Evolutionary conservation across 306 rosid genomes (phyloP), one percentile per base, ranked within the genome.

Genomic region (Acacia crassicarpa): DNA sequence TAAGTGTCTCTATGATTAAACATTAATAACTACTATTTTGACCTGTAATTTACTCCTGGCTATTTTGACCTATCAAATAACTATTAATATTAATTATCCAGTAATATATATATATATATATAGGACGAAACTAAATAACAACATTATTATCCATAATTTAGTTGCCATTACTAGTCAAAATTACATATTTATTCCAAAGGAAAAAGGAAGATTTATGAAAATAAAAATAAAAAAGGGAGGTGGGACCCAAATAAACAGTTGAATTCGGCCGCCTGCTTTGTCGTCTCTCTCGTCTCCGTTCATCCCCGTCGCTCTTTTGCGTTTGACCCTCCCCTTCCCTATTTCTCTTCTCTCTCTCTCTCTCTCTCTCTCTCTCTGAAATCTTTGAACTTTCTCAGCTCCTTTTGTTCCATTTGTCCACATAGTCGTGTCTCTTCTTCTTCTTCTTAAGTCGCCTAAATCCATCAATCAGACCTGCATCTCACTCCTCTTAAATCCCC

Each of bases 241-340:
- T 84, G 83, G 98, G 94, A 59, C 97, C 96, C 89, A 40, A 20
- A 2, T 84, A 20, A 83, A 93, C 90, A 90, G 97, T 91, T 84
- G 72, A 87, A 87, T 85, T 88, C 91, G 89, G 93, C 96, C 91
- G 94, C 93, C 90, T 74, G 90, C 87, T 92, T 92, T 95, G 98
- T 95, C 99, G 94, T 92, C 91, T 93, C 92, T 76, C 70, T 89
- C 89, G 94, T 85, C 93, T 87, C 89, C 94, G 94, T 91, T 81
- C 97, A 82, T 86, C 92, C 74, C 86, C 96, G 88, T 85, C 88
- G 89, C 82, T 82, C 79, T 83, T 77, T 83, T 84, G 81, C 80
- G 81, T 87, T 89, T 89, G 91, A 83, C 92, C 69, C 86, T 61
- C 80, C 79, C 67, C 49, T 83, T 16, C 17, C 41, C 16, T 22